A percentile compares a stretch with the other conserved stretches of the same genome.
Conservation (phyloP, 331 rosid species). For the Ulmus americana region DNA sequence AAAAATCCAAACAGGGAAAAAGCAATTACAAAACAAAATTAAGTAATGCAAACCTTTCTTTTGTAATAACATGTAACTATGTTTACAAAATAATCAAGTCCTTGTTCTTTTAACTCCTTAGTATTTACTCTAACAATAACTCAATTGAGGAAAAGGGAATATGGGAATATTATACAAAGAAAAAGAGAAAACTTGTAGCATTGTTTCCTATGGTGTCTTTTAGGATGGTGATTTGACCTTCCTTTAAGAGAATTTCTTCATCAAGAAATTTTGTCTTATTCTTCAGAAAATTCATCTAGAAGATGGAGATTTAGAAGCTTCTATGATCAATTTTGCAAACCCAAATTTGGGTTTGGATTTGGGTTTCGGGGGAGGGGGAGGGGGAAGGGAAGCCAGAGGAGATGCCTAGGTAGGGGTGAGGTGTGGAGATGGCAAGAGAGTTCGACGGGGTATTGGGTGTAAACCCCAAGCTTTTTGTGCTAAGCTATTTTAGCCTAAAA, state of each 20-base stretch:
- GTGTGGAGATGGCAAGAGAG: too few species aligned
- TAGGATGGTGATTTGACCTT: conserved; percentile 80
- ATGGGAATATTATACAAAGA: conserved; percentile 7
- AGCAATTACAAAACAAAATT: too few species aligned
- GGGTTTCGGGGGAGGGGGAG: too few species aligned
- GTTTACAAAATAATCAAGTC: background rate
- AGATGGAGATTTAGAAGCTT: background rate
- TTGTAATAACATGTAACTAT: conserved; percentile 3
- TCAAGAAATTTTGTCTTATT: conserved; percentile 62
- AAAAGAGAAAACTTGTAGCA: conserved; percentile 12
- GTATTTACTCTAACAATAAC: background rate
- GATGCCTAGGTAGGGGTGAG: too few species aligned
- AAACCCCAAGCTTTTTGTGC: too few species aligned
- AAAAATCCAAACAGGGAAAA: too few species aligned
- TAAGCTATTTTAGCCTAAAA: too few species aligned
- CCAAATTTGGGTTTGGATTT: too few species aligned
- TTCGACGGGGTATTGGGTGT: too few species aligned
- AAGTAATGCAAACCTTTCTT: too few species aligned
- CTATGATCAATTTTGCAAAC: too few species aligned
- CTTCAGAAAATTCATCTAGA: conserved; percentile 44
- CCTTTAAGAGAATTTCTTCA: conserved; percentile 67
- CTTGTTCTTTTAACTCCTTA: conserved; percentile 13
- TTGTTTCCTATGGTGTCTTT: conserved; percentile 61
- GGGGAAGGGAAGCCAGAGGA: too few species aligned
- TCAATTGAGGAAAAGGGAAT: background rate